phyloP scores from a whole-genome alignment of 768 basidiomycete species.

The Tulasnella calospora region DNA sequence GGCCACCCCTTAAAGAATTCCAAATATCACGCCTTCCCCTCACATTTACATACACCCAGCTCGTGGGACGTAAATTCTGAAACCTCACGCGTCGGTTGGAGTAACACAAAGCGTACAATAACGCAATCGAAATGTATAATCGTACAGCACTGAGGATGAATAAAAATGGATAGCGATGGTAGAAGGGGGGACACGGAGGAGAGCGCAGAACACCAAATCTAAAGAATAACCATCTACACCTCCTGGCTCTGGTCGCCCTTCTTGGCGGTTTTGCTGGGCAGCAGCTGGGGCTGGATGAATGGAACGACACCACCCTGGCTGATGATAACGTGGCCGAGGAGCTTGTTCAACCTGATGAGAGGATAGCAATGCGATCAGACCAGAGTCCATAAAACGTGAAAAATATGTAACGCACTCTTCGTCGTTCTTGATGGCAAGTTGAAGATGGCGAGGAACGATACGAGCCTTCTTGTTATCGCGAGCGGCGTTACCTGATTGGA shows the following conservation, averaged over 20 bases:
- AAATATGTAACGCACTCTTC: conserved; percentile 73
- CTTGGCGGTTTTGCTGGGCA: conserved; percentile 45
- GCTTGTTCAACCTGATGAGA: conserved; percentile 71
- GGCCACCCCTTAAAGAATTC: too few species aligned
- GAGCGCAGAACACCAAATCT: conserved; percentile 2
- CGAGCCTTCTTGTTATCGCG: conserved; percentile 92
- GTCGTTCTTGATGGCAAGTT: conserved; percentile 87
- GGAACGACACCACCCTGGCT: conserved; percentile 88
- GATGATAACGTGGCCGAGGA: conserved; percentile 81
- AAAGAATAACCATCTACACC: conserved; percentile 36
- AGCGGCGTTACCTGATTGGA: conserved; percentile 53
- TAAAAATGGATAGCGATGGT: conserved; percentile 7
- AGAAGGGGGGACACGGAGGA: not conserved
- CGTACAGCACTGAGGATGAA: not conserved
- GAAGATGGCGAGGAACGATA: conserved; percentile 89
- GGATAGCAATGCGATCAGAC: conserved; percentile 34
- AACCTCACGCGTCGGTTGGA: not conserved
- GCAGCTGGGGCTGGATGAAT: conserved; percentile 59
- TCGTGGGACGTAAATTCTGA: too few species aligned
- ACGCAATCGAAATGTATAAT: not conserved
- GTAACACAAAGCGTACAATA: not conserved
- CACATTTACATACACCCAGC: too few species aligned
- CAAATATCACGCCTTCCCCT: too few species aligned
- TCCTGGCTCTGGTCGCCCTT: conserved; percentile 49
- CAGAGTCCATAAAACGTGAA: not conserved